Percentiles rank a stretch among this genome's conserved stretches.
phyloP scores from a whole-genome alignment of 73 alveolate species.

The Loxodes magnus region DNA sequence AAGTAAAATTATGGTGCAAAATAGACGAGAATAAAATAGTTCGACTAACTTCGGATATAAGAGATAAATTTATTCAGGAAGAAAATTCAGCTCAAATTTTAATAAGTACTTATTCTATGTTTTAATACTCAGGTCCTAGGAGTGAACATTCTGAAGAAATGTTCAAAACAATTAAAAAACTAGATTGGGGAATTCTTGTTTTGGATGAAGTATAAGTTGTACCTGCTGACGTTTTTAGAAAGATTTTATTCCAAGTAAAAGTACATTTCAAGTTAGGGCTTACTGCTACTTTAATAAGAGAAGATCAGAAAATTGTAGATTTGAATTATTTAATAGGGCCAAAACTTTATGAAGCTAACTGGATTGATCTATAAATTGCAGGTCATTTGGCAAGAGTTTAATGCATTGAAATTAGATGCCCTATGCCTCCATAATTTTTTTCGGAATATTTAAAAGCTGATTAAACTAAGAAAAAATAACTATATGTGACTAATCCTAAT shows the following conservation, averaged over 20 bases:
- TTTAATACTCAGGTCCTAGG: conserved; percentile 63
- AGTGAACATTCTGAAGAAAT: conserved; percentile 44
- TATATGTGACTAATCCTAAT: conserved; percentile 78
- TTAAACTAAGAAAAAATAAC: conserved; percentile 36
- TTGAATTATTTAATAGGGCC: conserved; percentile 91
- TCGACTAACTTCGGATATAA: conserved; percentile 56
- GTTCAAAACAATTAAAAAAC: conserved; percentile 25
- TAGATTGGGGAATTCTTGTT: conserved; percentile 88
- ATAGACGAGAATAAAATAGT: conserved; percentile 29
- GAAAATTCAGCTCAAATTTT: conserved; percentile 72
- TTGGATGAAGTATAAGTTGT: conserved; percentile 96
- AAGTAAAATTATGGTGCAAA: conserved; percentile 38
- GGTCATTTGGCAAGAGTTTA: conserved; percentile 81
- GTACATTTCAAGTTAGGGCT: conserved; percentile 94
- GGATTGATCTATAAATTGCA: conserved; percentile 87
- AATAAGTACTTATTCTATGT: conserved; percentile 85
- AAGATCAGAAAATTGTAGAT: conserved; percentile 44
- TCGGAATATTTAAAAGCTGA: conserved; percentile 51
- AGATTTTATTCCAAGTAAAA: conserved; percentile 33
- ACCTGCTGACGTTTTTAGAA: conserved; percentile 88
- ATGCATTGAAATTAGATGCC: conserved; percentile 88
- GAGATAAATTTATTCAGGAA: conserved; percentile 45
- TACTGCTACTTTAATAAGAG: conserved; percentile 97
- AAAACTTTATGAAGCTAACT: conserved; percentile 95
- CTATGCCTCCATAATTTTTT: conserved; percentile 81